Evolutionary conservation across 306 rosid genomes (phyloP).

Genomic region (Erythrophleum fordii): DNA sequence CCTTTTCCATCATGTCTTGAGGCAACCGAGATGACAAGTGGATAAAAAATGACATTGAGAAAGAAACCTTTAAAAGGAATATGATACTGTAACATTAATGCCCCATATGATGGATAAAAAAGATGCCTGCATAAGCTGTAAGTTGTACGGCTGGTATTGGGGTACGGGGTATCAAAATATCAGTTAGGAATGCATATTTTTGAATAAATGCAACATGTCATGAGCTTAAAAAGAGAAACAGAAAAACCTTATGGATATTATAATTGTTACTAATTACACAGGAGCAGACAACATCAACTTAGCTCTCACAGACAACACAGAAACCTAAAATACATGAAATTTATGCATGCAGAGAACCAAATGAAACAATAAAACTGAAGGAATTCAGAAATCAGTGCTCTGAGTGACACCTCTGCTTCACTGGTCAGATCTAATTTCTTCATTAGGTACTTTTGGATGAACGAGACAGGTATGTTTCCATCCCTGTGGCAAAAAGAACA

Average conservation of each 20-base stretch:
- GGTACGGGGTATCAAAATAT: neutral
- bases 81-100: neutral
- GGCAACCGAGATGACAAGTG: neutral
- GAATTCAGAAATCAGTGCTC: no score
- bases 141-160: neutral
- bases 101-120: neutral
- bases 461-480: slow-evolving; percentile 78
- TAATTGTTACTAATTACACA: neutral
- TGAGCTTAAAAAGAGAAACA: slow-evolving; percentile 5
- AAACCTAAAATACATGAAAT: neutral
- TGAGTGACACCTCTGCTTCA: slow-evolving; percentile 74
- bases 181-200: neutral
- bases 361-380: slow-evolving; percentile 8
- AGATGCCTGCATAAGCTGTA: neutral
- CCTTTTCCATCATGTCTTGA: neutral
- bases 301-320: neutral
- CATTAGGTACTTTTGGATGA: slow-evolving; percentile 79
- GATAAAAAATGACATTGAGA: neutral
- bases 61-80: neutral
- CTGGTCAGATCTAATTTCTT: slow-evolving; percentile 72
- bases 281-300: neutral
- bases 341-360: slow-evolving; percentile 17
- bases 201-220: slow-evolving; percentile 15
- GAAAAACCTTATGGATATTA: slow-evolving; percentile 4
- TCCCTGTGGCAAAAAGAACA: slow-evolving; percentile 60